These are phyloP conservation scores for Ceriops zippeliana DNA, from an alignment of 345 rosid species.

Conservation along the genomic window DNA sequence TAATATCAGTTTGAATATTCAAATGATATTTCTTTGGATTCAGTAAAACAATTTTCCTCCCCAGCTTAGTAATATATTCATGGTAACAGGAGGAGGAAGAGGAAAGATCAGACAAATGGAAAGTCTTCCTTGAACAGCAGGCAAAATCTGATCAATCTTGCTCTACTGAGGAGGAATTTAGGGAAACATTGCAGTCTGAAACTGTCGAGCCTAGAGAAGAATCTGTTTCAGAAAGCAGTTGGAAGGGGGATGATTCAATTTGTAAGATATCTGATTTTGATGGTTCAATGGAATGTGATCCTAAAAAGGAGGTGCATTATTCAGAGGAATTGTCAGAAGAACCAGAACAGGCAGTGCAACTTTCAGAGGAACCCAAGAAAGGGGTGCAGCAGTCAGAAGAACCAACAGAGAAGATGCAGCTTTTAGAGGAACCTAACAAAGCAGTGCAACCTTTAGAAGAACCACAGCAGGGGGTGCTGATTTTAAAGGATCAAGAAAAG, in stretches of 20 bases:
- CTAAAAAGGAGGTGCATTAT: conserved; percentile 1
- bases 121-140: conserved; percentile 58
- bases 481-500: conserved; percentile 22
- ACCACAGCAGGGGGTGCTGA: conserved; percentile 5
- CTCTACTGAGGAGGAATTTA: conserved; percentile 27
- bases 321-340: conserved; percentile 8
- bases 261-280: conserved; percentile 27
- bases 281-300: conserved; percentile 27
- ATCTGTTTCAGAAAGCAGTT: conserved; percentile 16
- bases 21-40: neutral
- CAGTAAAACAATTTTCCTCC: conserved; percentile 5
- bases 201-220: conserved; percentile 12
- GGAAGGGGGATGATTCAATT: conserved; percentile 28
- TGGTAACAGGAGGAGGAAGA: conserved; percentile 80
- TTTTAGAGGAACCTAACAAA: conserved; percentile 1
- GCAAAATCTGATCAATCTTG: conserved; percentile 20
- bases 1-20: neutral
- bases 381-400: neutral
- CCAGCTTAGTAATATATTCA: conserved; percentile 19
- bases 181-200: conserved; percentile 24
- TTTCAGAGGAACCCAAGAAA: neutral
- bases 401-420: neutral
- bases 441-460: conserved; percentile 22
- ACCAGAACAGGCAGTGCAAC: neutral
- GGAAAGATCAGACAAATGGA: conserved; percentile 77